Conservation (phyloP, 2,329 filamentous ascomycete species). For the Onygenales sp. region DNA sequence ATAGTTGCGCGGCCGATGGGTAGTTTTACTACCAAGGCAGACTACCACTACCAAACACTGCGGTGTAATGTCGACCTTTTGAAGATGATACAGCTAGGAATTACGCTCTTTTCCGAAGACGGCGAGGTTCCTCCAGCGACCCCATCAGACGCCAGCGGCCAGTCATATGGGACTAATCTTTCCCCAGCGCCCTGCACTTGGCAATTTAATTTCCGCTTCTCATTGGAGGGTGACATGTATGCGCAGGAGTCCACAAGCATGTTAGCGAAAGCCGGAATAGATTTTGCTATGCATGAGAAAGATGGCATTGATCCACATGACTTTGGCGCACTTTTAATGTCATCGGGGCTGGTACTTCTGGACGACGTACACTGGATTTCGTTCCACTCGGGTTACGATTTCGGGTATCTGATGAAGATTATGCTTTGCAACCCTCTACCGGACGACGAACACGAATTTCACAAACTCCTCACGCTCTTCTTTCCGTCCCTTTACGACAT, state of each 20-base stretch:
- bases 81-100: constrained; percentile 93
- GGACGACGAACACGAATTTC: constrained; percentile 82
- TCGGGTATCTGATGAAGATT: constrained; percentile 92
- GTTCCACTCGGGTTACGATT: constrained; percentile 97
- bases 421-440: constrained; percentile 75
- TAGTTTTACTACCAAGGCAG: constrained; percentile 84
- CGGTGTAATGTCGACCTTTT: constrained; percentile 95
- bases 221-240: constrained; percentile 92
- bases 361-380: constrained; percentile 92
- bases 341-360: constrained; percentile 79
- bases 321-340: constrained; percentile 83
- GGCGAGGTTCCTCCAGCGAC: constrained; percentile 75
- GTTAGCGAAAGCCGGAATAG: constrained; percentile 81
- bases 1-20: constrained; percentile 94
- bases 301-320: constrained; percentile 84
- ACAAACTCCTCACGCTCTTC: constrained; percentile 79
- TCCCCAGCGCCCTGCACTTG: constrained; percentile 74
- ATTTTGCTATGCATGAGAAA: constrained; percentile 73
- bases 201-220: constrained; percentile 99
- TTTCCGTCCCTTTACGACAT: constrained; percentile 93
- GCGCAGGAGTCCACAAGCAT: constrained; percentile 91
- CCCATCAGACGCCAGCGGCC: constrained; percentile 43
- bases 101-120: constrained; percentile 85
- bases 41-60: constrained; percentile 97
- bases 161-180: constrained; percentile 43